Evolutionary conservation across 176 grass and related monocot genomes (phyloP).

Genomic region (Oryza rufipogon): DNA sequence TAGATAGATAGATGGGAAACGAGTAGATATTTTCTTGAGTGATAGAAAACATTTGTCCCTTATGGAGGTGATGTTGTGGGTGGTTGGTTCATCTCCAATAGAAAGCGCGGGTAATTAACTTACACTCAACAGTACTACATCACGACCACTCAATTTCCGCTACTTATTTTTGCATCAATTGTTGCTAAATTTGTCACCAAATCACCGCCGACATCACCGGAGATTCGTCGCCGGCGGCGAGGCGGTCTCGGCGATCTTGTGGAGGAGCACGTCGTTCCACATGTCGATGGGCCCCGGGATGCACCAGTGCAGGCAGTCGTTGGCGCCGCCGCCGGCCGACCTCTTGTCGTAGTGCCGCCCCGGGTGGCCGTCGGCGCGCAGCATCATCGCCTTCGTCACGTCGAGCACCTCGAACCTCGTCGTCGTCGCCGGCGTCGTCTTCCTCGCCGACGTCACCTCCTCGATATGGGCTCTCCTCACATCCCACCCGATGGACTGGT

Average conservation of each 20-base stretch:
- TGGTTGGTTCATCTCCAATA: too few relatives aligned
- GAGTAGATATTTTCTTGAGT: too few relatives aligned
- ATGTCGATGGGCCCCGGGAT: slow-evolving; percentile 75
- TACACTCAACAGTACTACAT: too few relatives aligned
- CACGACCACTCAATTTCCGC: too few relatives aligned
- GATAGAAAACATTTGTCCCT: too few relatives aligned
- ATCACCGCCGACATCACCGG: too few relatives aligned
- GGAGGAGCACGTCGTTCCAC: slow-evolving; percentile 70
- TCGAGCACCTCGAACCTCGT: slow-evolving; percentile 62
- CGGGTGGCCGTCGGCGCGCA: slow-evolving; percentile 81
- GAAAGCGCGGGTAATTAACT: too few relatives aligned
- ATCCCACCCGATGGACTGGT: slow-evolving; percentile 45
- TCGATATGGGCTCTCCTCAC: slow-evolving; percentile 59
- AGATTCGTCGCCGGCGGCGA: not conserved
- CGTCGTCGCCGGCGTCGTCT: not conserved
- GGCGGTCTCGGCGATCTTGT: slow-evolving; percentile 13
- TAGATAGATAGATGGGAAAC: too few relatives aligned
- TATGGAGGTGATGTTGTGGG: too few relatives aligned
- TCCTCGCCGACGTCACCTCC: slow-evolving; percentile 48
- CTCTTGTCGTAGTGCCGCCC: slow-evolving; percentile 61
- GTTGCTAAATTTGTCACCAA: too few relatives aligned
- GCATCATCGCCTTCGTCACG: slow-evolving; percentile 91
- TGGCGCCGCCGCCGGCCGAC: slow-evolving; percentile 52
- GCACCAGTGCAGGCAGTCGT: slow-evolving; percentile 87
- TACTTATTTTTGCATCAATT: slow-evolving; percentile 54